Conservation (phyloP, 805 yeast species). For the Candida quercuum region DNA sequence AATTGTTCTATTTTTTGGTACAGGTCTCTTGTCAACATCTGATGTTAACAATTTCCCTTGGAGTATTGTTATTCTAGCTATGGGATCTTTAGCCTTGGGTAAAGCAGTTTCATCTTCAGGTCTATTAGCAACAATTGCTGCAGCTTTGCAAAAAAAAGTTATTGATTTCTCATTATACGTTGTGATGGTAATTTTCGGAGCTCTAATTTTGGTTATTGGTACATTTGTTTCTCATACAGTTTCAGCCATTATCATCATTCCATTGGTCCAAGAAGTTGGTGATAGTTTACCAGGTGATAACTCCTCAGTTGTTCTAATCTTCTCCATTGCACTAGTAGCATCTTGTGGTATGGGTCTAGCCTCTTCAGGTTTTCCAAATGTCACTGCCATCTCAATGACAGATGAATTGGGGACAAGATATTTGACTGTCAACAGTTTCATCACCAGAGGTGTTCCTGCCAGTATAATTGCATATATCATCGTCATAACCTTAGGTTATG, state of each 20-base stretch:
- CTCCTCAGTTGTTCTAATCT: constrained; percentile 44
- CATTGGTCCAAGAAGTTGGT: constrained; percentile 86
- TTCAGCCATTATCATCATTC: constrained; percentile 89
- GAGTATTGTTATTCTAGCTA: constrained; percentile 92
- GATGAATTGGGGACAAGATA: constrained; percentile 91
- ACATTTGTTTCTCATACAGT: constrained; percentile 96
- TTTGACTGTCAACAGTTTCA: constrained; percentile 73
- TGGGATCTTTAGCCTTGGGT: constrained; percentile 97
- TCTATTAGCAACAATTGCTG: constrained; percentile 71
- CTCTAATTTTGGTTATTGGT: constrained; percentile 78
- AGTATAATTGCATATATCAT: constrained; percentile 69
- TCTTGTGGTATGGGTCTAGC: constrained; percentile 98
- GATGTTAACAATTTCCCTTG: constrained; percentile 94
- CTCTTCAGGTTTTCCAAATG: constrained; percentile 97
- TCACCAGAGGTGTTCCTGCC: constrained; percentile 87
- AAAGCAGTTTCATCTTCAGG: constrained; percentile 93
- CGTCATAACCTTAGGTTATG: constrained; percentile 75
- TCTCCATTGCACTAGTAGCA: constrained; percentile 55
- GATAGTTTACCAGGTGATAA: constrained; percentile 62
- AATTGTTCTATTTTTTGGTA: constrained; percentile 79
- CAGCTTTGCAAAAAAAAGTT: constrained; percentile 57
- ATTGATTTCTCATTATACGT: constrained; percentile 60
- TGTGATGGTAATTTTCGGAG: constrained; percentile 75
- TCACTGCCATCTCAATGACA: constrained; percentile 91
- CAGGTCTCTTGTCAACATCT: constrained; percentile 75